phyloP scores from a whole-genome alignment of 2,329 filamentous ascomycete genomes.

The Clarireedia homoeocarpa region DNA sequence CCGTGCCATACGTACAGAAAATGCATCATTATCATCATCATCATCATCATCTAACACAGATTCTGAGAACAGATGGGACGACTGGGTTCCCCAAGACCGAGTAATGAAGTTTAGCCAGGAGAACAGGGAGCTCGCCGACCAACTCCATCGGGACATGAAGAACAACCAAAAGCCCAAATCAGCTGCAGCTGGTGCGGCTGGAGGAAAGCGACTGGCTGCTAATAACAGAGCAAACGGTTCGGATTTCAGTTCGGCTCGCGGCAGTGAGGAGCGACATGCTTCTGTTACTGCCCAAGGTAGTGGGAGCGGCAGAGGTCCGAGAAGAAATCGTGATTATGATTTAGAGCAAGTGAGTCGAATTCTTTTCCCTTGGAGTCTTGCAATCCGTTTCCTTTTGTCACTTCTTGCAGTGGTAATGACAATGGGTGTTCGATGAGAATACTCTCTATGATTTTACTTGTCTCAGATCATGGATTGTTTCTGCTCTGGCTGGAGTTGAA shows the following conservation, averaged over 20 bases:
- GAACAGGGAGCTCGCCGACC: conserved; percentile 79
- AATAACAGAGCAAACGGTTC: conserved; percentile 43
- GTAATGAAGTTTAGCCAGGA: conserved; percentile 92
- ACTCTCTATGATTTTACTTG: no score
- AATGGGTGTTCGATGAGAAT: no score
- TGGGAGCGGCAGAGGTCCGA: conserved; percentile 46
- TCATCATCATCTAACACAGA: background rate
- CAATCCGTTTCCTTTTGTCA: no score
- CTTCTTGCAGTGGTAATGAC: no score
- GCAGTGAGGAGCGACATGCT: conserved; percentile 69
- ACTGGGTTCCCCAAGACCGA: conserved; percentile 92
- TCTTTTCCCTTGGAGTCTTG: conserved; percentile 14
- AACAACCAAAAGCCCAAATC: conserved; percentile 34
- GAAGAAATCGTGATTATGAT: conserved; percentile 72
- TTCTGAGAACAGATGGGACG: conserved; percentile 60
- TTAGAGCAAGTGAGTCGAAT: conserved; percentile 67
- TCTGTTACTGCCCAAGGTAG: conserved; percentile 47
- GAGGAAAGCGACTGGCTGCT: conserved; percentile 47
- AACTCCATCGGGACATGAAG: conserved; percentile 61
- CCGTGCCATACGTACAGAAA: background rate
- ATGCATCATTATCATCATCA: background rate
- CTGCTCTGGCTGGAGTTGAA: no score
- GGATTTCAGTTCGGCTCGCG: conserved; percentile 57
- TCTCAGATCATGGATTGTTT: no score
- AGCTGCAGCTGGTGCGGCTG: conserved; percentile 41